Base-by-base conservation (phyloP, 2,329 filamentous ascomycete species). In the Dactylellina leptospora region DNA sequence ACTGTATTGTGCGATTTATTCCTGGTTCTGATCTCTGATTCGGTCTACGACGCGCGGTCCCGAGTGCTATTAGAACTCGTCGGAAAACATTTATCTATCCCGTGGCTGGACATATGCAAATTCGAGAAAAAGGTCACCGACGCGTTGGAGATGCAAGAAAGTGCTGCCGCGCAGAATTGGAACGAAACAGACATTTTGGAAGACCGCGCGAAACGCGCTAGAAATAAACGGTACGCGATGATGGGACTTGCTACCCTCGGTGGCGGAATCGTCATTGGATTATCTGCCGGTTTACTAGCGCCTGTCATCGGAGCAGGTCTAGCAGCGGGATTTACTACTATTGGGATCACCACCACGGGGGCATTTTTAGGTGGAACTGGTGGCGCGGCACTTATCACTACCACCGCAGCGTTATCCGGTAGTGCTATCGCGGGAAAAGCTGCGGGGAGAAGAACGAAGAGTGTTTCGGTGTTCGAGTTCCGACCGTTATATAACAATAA, bases 91-190 rank as follows among this genome's bases (percentile, higher is more conserved):
- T 85, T 99, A 76, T 87, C 90, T 42, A 88, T 99, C 5, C 85
- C 89, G 10, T 96, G 91, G 92, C 83, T 96, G 59, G 95, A 99
- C 75, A 96, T 97, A 66, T 96, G 92, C 80, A 88, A 92, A 38
- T 99, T 99, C 77, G 95, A 99, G 81, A 97, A 97, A 81, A 89
- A 92, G 58, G 92, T 99, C 4, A 97, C 95, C 5, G 95, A 99
- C 80, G 92, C 95, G 0, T 83, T 99, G 20, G 95, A 99, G 80
- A 97, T 99, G 92, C 92, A 97, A 80, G 88, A 90, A 48, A 91
- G 92, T 4, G 90, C 92, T 74, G 66, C 61, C 22, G 96, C 93
- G 77, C 95, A 99, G 81, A 96, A 93, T 74, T 99, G 95, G 95
- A 96, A 97, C 75, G 95, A 99, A 79, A 89, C 95, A 9, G 91